Conservation (phyloP, 768 basidiomycete species). For the Suillus ampliporus region DNA sequence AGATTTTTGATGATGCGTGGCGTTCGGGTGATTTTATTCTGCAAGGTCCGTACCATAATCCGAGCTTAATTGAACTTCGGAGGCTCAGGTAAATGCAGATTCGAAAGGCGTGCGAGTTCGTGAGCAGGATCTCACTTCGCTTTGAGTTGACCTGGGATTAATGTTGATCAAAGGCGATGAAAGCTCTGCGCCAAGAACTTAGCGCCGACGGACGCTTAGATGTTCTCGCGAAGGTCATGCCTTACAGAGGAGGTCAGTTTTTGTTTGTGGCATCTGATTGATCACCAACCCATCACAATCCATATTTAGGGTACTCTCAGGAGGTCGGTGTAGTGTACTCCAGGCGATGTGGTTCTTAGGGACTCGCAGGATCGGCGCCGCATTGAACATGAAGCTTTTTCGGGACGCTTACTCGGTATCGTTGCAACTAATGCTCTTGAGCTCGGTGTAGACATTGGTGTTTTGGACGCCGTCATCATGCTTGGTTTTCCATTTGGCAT, state of each 20-base stretch:
- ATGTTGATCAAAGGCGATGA: constrained; percentile 68
- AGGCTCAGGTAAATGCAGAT: constrained; percentile 49
- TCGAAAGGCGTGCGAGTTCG: constrained; percentile 82
- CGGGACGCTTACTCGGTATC: constrained; percentile 81
- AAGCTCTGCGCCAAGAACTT: constrained; percentile 70
- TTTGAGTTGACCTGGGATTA: background rate
- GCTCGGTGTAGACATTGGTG: constrained; percentile 89
- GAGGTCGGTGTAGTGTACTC: constrained; percentile 46
- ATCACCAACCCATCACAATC: background rate
- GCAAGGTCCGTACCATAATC: constrained; percentile 57
- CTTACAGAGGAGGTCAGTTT: constrained; percentile 79
- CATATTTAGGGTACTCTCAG: constrained; percentile 66
- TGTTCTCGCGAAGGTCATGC: constrained; percentile 74
- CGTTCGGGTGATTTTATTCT: constrained; percentile 85
- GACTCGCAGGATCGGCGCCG: constrained; percentile 69
- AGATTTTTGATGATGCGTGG: constrained; percentile 83
- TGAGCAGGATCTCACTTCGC: constrained; percentile 36
- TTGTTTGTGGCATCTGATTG: background rate
- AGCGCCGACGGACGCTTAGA: constrained; percentile 78
- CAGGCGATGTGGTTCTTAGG: background rate
- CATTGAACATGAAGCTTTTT: constrained; percentile 89
- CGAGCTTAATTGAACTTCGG: background rate
- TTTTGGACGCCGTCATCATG: constrained; percentile 89
- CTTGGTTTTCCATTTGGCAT: constrained; percentile 82
- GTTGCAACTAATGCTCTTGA: constrained; percentile 92